Percentiles rank a stretch among this genome's conserved stretches.
phyloP scores from a whole-genome alignment of 1,139 yeast genomes.

The Suhomyces terraborum region DNA sequence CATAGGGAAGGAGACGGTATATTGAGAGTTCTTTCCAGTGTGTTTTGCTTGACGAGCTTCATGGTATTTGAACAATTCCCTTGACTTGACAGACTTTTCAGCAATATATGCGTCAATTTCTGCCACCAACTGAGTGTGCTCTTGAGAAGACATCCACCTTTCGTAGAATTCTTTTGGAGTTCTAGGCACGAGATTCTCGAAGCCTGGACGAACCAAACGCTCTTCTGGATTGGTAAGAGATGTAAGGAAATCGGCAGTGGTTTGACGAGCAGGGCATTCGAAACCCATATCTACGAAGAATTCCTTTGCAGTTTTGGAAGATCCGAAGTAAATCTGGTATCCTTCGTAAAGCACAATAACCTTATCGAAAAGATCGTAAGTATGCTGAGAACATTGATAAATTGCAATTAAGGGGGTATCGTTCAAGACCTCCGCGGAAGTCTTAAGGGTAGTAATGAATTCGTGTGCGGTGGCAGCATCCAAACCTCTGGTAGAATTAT shows the following conservation, averaged over 20 bases:
- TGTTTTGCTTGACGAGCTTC: conserved; percentile 59
- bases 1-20: conserved; percentile 62
- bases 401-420: conserved; percentile 32
- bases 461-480: conserved; percentile 30
- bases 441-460: conserved; percentile 29
- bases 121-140: conserved; percentile 36
- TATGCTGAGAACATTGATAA: conserved; percentile 33
- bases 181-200: conserved; percentile 63
- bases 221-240: conserved; percentile 60
- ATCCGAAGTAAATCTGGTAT: conserved; percentile 28
- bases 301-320: conserved; percentile 24
- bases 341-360: conserved; percentile 30
- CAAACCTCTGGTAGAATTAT: conserved; percentile 29
- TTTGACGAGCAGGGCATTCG: conserved; percentile 55
- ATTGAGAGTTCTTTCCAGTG: conserved; percentile 58
- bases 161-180: conserved; percentile 69
- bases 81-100: conserved; percentile 20
- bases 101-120: conserved; percentile 37
- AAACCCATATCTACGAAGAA: conserved; percentile 27
- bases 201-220: conserved; percentile 48
- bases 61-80: conserved; percentile 49
- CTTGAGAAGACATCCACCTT: conserved; percentile 63
- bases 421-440: conserved; percentile 24
- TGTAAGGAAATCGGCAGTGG: conserved; percentile 59
- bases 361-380: conserved; percentile 30